These are phyloP conservation scores for Candida easanensis DNA, from an alignment of 805 yeast species.

Conservation along the genomic window DNA sequence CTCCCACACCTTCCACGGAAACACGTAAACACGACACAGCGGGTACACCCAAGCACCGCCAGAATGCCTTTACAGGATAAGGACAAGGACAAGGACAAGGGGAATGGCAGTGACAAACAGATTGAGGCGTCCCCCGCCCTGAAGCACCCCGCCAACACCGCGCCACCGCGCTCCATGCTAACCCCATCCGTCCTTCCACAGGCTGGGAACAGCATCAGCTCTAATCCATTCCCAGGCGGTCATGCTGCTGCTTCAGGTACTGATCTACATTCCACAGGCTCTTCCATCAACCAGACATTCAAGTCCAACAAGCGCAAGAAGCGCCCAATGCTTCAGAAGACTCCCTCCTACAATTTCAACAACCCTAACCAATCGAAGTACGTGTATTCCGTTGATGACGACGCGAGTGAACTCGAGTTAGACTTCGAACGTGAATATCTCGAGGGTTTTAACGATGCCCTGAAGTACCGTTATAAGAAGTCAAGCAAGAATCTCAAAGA, in stretches of 20 bases:
- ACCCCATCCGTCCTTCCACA: neutral
- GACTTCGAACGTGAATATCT: conserved; percentile 57
- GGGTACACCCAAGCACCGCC: too few relatives aligned
- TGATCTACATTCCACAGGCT: conserved; percentile 16
- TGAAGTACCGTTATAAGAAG: conserved; percentile 44
- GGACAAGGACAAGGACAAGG: too few relatives aligned
- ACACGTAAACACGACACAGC: too few relatives aligned
- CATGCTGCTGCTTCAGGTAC: conserved; percentile 4
- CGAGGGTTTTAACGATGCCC: conserved; percentile 74
- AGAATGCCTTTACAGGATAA: too few relatives aligned
- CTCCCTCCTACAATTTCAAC: conserved; percentile 20
- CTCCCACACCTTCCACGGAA: too few relatives aligned
- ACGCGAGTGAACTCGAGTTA: conserved; percentile 65
- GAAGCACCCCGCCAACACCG: neutral
- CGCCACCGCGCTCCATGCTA: neutral
- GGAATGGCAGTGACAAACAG: too few relatives aligned
- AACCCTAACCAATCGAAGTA: conserved; percentile 24
- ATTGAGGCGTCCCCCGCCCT: neutral
- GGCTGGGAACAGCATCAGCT: conserved; percentile 1
- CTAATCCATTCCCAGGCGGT: neutral
- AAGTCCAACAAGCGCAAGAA: conserved; percentile 20
- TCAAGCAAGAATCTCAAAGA: conserved; percentile 23
- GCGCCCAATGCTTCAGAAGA: conserved; percentile 21
- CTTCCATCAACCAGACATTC: conserved; percentile 14
- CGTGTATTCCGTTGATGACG: conserved; percentile 80